Conservation (phyloP, 164 flowering plant species). For the Houttuynia cordata region DNA sequence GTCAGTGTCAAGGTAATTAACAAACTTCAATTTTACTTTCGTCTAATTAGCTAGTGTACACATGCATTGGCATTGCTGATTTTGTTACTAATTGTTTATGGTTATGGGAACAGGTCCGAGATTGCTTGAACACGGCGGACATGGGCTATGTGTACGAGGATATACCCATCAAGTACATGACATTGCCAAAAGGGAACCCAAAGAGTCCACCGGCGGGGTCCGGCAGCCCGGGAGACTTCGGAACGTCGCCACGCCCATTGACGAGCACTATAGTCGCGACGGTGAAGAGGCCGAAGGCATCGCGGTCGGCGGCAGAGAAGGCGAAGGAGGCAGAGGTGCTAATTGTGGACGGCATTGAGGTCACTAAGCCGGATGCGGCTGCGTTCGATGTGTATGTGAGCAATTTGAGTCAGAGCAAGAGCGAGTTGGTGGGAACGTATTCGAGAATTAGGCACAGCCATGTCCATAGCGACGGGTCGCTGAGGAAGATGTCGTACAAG, state of each 20-base stretch:
- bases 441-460: not conserved
- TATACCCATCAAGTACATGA: not conserved
- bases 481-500: not conserved
- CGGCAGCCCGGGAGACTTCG: conserved; percentile 9
- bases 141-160: conserved; percentile 1
- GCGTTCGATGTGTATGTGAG: conserved; percentile 2
- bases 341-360: conserved; percentile 1
- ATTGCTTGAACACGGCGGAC: not conserved
- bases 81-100: no score
- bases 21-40: no score
- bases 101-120: not conserved
- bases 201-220: not conserved
- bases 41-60: no score
- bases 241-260: conserved; percentile 15
- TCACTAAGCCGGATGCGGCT: not conserved
- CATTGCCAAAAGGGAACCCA: not conserved
- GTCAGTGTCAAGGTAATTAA: conserved; percentile 2
- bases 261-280: not conserved
- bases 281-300: not conserved
- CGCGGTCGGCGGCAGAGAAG: conserved; percentile 1
- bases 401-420: not conserved
- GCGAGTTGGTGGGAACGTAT: not conserved
- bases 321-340: conserved; percentile 1
- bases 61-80: no score
- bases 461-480: not conserved